Conservation (phyloP, 2,329 filamentous ascomycete genomes). For the Calonectria fujianensis region DNA sequence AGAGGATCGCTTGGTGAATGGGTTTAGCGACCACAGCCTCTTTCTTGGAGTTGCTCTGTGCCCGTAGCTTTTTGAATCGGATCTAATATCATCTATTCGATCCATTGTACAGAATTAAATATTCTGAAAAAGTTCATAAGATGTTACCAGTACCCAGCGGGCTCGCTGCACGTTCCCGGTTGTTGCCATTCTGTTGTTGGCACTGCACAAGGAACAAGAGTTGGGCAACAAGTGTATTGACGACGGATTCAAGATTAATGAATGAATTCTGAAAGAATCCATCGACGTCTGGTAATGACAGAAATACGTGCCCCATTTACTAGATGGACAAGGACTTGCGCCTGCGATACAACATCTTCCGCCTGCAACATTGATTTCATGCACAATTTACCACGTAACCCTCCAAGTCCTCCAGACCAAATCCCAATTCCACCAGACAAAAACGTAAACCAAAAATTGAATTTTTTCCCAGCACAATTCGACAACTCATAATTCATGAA, state of each 20-base stretch:
- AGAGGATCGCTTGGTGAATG: constrained; percentile 9
- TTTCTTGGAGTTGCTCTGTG: not conserved
- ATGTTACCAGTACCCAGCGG: too few species aligned
- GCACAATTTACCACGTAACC: not conserved
- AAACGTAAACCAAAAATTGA: too few species aligned
- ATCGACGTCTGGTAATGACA: not conserved
- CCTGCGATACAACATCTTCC: not conserved
- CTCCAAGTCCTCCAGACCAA: not conserved
- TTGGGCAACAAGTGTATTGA: not conserved
- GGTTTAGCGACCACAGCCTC: constrained; percentile 39
- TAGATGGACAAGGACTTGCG: not conserved
- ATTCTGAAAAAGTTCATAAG: too few species aligned
- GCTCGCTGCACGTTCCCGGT: too few species aligned
- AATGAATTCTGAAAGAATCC: not conserved
- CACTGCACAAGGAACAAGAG: not conserved
- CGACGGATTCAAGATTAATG: not conserved
- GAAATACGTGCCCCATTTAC: not conserved
- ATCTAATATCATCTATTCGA: too few species aligned
- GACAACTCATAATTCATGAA: not conserved
- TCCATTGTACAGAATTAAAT: too few species aligned
- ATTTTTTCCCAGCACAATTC: not conserved
- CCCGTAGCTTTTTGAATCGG: constrained; percentile 40
- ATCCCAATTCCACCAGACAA: not conserved
- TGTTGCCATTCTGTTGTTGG: too few species aligned
- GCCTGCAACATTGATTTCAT: not conserved